Conservation (phyloP, 306 rosid genomes). For the Trifolium subterraneum region DNA sequence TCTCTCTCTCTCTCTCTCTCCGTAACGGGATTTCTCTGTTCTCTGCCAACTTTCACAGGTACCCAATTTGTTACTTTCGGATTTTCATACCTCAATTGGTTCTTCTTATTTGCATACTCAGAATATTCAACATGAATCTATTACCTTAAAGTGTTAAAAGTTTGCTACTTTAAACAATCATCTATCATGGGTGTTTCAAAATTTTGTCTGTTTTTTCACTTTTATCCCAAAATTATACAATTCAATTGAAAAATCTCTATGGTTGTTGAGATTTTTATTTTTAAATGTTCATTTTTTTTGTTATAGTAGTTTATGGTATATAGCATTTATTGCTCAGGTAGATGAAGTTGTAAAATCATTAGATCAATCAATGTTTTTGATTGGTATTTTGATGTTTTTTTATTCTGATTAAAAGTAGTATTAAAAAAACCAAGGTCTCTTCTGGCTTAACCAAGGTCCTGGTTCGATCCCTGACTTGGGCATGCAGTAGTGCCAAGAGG, state of each 20-base stretch:
- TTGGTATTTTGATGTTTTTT: neutral
- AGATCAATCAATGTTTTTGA: slow-evolving; percentile 17
- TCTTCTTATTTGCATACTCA: neutral
- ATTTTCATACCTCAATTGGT: neutral
- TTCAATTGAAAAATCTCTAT: neutral
- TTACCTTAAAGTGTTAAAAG: slow-evolving; percentile 4
- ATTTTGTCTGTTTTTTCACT: neutral
- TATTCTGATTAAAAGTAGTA: slow-evolving; percentile 1
- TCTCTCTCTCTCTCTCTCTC: neutral
- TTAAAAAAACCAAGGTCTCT: no score
- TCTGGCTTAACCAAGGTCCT: no score
- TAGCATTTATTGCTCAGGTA: neutral
- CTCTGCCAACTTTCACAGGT: slow-evolving; percentile 12
- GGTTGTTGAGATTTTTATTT: neutral
- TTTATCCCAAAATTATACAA: neutral
- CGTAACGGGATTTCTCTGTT: neutral
- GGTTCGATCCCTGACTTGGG: no score
- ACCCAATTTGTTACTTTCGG: no score
- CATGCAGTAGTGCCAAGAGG: no score
- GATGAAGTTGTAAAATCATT: slow-evolving; percentile 18
- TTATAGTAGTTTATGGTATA: neutral
- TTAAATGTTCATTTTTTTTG: neutral
- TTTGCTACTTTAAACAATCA: slow-evolving; percentile 1
- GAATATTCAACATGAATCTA: neutral
- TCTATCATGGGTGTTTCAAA: slow-evolving; percentile 22